These are phyloP conservation scores for Eucalyptus cloeziana DNA, from an alignment of 345 rosid species.

Conservation along the genomic window DNA sequence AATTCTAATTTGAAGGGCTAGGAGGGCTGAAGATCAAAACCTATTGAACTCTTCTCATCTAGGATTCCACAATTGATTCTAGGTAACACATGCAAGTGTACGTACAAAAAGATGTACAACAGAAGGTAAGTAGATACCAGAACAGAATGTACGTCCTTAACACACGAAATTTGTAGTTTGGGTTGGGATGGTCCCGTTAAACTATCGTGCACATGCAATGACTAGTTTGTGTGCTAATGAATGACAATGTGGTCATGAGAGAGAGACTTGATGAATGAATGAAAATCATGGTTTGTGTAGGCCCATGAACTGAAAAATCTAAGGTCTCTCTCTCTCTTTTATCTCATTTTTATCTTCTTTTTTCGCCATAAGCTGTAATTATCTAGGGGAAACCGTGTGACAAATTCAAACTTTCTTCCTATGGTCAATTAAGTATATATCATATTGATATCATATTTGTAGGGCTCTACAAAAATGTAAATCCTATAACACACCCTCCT, in stretches of 20 bases:
- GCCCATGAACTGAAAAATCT: background rate
- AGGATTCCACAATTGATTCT: background rate
- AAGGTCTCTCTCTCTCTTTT: background rate
- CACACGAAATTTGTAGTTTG: background rate
- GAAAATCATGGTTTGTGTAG: background rate
- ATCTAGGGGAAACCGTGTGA: background rate
- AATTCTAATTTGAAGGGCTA: background rate
- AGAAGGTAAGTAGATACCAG: background rate
- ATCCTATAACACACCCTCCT: slow-evolving; percentile 23
- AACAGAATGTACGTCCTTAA: background rate
- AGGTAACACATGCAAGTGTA: background rate
- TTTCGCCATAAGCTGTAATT: background rate
- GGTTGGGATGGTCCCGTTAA: background rate
- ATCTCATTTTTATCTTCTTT: background rate
- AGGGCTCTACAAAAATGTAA: background rate
- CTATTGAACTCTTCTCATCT: background rate
- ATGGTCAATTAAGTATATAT: background rate
- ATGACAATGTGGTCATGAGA: background rate
- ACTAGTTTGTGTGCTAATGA: background rate
- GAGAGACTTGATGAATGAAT: background rate
- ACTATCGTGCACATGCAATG: background rate
- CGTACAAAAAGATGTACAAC: background rate
- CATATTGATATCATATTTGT: background rate
- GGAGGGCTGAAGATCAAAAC: background rate
- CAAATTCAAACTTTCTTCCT: background rate